A percentile compares a stretch with the other conserved stretches of the same genome.
These are phyloP conservation scores for Colletotrichum sp. DNA, from an alignment of 2,329 filamentous ascomycete species.

Conservation along the genomic window DNA sequence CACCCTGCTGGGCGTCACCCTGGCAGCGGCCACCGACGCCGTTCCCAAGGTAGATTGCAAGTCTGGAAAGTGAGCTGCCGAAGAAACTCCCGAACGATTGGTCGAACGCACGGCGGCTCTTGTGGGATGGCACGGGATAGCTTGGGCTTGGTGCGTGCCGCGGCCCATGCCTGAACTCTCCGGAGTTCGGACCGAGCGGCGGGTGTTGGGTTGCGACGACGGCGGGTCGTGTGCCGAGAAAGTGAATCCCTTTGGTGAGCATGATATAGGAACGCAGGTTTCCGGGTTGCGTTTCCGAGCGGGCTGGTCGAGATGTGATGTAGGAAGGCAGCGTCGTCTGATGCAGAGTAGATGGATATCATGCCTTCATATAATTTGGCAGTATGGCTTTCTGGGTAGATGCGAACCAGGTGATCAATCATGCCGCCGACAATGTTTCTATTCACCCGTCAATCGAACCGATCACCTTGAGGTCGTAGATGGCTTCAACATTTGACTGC, in stretches of 20 bases:
- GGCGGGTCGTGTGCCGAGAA: neutral
- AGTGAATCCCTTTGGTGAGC: neutral
- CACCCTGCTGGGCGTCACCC: neutral
- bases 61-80: neutral
- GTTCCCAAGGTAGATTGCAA: neutral
- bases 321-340: neutral
- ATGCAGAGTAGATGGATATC: neutral
- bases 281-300: neutral
- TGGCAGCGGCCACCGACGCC: neutral
- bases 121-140: neutral
- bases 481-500: neutral
- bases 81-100: neutral
- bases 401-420: neutral
- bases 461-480: neutral
- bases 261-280: no score
- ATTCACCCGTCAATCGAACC: neutral
- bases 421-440: neutral
- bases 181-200: neutral
- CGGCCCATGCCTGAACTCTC: neutral
- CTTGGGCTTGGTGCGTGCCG: neutral
- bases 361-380: neutral
- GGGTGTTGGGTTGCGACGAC: neutral
- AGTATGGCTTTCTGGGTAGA: neutral
- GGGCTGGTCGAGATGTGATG: neutral
- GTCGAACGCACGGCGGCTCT: neutral